phyloP scores from a whole-genome alignment of 441 rosid genomes.

The Adansonia grandidieri region DNA sequence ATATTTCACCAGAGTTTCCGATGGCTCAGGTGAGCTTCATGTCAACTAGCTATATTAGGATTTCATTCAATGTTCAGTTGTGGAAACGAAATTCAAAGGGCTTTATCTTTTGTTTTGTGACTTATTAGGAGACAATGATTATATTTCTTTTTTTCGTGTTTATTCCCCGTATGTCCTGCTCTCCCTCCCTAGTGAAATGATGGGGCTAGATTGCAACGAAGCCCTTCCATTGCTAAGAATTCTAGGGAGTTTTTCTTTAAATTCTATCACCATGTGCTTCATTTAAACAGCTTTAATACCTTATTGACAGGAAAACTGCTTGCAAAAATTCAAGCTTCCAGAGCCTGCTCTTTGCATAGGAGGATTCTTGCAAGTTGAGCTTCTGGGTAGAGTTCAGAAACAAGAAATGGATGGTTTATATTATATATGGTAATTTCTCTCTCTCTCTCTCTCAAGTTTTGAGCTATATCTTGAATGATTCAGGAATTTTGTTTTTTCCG shows the following conservation, averaged over 20 bases:
- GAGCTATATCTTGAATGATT: neutral
- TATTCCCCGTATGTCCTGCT: neutral
- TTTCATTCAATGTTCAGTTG: neutral
- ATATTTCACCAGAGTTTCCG: constrained; percentile 43
- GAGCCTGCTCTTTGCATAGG: constrained; percentile 62
- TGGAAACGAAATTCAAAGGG: neutral
- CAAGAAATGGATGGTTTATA: constrained; percentile 52
- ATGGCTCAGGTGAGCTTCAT: constrained; percentile 39
- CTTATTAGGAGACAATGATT: neutral
- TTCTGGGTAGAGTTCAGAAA: constrained; percentile 57
- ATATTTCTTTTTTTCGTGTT: neutral
- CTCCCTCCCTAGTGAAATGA: neutral
- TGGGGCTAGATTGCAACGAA: neutral
- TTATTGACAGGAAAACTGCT: constrained; percentile 44
- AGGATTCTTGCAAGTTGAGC: constrained; percentile 57
- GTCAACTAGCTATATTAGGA: neutral
- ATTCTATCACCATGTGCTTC: neutral
- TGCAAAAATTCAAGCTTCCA: constrained; percentile 58
- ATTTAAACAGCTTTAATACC: constrained; percentile 20
- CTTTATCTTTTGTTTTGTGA: neutral
- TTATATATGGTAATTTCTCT: constrained; percentile 27
- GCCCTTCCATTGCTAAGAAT: neutral
- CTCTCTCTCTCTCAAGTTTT: neutral
- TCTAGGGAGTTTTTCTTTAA: neutral
- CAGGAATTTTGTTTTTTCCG: neutral